Conservation (phyloP, 768 basidiomycete species). For the Lactarius akahatsu region DNA sequence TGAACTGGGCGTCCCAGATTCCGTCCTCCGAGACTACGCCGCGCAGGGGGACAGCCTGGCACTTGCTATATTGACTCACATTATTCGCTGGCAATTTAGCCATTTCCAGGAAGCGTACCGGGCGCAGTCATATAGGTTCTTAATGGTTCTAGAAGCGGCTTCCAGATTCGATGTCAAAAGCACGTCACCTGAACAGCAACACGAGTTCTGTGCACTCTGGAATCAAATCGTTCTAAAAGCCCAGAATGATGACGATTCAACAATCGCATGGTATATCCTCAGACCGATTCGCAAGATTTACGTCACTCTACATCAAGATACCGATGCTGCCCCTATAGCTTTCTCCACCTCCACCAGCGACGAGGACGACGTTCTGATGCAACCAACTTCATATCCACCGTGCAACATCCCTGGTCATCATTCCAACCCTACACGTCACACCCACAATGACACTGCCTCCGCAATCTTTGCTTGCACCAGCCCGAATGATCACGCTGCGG, state of each 20-base stretch:
- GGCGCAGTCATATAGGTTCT: rapidly evolving
- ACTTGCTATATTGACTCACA: neutral
- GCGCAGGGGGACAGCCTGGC: neutral
- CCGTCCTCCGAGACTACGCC: neutral
- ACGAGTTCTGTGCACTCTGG: neutral
- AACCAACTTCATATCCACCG: too few species aligned
- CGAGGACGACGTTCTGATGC: rapidly evolving
- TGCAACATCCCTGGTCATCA: too few species aligned
- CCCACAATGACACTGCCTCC: too few species aligned
- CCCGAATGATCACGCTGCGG: too few species aligned
- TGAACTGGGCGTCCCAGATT: neutral
- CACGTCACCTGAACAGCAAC: neutral
- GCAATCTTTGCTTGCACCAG: too few species aligned
- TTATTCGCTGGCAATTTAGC: neutral
- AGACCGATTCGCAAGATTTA: too few species aligned
- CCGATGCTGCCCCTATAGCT: too few species aligned
- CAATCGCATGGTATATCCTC: too few species aligned
- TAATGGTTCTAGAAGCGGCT: neutral
- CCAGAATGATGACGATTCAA: rapidly evolving
- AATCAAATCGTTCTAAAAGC: neutral
- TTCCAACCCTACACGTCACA: too few species aligned
- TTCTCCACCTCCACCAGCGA: too few species aligned
- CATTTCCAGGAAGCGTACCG: neutral
- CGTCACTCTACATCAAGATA: too few species aligned
- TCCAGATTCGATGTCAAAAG: neutral